Evolutionary conservation across 768 basidiomycete species (phyloP).

Genomic region (Leccinum uliginosum): DNA sequence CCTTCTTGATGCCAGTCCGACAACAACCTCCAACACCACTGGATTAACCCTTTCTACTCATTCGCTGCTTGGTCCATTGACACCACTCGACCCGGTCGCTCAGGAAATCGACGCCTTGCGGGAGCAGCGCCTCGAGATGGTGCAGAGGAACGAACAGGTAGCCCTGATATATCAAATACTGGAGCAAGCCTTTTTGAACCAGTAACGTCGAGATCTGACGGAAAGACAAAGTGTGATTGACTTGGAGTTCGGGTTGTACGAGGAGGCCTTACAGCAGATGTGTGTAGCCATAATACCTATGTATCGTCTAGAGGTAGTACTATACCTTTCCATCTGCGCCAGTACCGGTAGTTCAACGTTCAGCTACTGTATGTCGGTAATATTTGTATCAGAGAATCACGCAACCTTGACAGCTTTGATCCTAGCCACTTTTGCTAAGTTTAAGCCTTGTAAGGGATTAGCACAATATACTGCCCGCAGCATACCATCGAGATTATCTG

Average conservation of each 20-base stretch:
- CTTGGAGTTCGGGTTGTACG: neutral
- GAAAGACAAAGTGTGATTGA: neutral
- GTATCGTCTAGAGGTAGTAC: neutral
- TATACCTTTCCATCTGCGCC: neutral
- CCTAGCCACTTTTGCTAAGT: too few species aligned
- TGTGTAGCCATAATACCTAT: neutral
- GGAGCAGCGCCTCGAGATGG: slow-evolving; percentile 82
- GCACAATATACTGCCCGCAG: too few species aligned
- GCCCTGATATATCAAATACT: slow-evolving; percentile 62
- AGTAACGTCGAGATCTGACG: slow-evolving; percentile 5
- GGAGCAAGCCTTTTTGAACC: slow-evolving; percentile 20
- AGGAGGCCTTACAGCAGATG: neutral
- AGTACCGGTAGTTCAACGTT: neutral
- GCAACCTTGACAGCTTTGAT: too few species aligned
- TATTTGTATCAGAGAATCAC: neutral
- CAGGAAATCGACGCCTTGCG: slow-evolving; percentile 74
- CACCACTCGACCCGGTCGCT: slow-evolving; percentile 50
- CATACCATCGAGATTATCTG: too few species aligned
- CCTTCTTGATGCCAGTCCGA: slow-evolving; percentile 34
- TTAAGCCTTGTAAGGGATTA: too few species aligned
- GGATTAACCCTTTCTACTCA: slow-evolving; percentile 31
- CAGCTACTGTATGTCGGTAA: neutral
- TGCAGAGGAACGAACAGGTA: slow-evolving; percentile 66
- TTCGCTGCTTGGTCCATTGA: slow-evolving; percentile 58
- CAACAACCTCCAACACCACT: slow-evolving; percentile 19